Evolutionary conservation across 192 early-diverging fungal genomes (phyloP), one percentile per base, ranked within the genome.

Genomic region (Funneliformis geosporum): DNA sequence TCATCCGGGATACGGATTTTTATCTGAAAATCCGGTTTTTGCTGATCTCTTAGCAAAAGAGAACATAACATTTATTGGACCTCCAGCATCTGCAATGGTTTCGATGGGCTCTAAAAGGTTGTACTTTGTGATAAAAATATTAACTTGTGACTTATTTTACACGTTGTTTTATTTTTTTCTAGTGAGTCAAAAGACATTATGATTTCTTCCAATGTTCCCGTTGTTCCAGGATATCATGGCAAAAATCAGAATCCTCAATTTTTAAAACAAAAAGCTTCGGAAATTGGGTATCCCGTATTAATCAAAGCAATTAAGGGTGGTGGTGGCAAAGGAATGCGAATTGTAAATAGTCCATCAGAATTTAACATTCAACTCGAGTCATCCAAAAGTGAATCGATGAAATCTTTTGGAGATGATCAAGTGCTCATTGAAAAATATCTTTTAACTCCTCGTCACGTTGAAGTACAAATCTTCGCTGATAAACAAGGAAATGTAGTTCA

Each of bases 301-400:
- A 99, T 99, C 88, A 99, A 99, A 87, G 97, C 97, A 40, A 89
- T 97, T 67, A 94, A 95, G 83, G 97, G 97, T 69, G 97, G 97
- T 55, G 97, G 97, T 80, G 97, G 97, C 61, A 96, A 96, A 85
- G 97, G 97, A 10, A 99, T 99, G 96, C 90, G 97, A 21, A 97
- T 97, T 79, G 97, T 97, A 9, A 85, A 93, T 38, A 71, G 75
- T 11, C 84, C 88, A 8, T 84, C 88, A 42, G 96, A 98, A 42
- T 96, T 98, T 82, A 88, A 90, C 8, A 86, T 91, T 83, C 94
- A 95, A 94, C 87, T 99, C 39, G 92, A 95, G 80, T 92, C 92
- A 21, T 91, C 95, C 5, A 85, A 87, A 27, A 90, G 94, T 42
- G 97, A 99, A 85, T 93, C 96, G 8, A 89, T 92, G 55, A 95